Conservation (phyloP, 1,284 basidiomycete species). For the Leccinum pachyderme region DNA sequence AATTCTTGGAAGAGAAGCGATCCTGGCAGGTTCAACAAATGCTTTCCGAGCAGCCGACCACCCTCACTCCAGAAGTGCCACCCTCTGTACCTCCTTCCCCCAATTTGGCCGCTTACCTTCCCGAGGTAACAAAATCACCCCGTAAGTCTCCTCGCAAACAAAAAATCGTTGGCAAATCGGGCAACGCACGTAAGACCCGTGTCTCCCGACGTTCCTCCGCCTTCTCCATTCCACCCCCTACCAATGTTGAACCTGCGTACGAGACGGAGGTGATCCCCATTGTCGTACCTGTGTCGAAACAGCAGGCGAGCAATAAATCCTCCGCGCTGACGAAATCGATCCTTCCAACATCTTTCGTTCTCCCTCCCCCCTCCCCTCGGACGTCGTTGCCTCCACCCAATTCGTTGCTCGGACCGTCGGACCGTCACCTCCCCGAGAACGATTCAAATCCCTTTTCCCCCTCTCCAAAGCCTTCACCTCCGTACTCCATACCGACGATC, state of each 20-base stretch:
- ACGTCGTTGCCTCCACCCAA: constrained; percentile 47
- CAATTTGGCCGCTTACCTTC: constrained; percentile 19
- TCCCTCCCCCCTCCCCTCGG: constrained; percentile 70
- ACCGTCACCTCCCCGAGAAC: constrained; percentile 10
- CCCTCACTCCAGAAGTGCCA: constrained; percentile 32
- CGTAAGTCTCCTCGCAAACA: constrained; percentile 41
- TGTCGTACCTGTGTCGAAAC: constrained; percentile 29
- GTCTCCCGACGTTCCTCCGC: constrained; percentile 45
- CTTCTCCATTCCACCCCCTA: constrained; percentile 33
- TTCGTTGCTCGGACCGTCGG: constrained; percentile 17
- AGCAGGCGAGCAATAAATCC: constrained; percentile 23
- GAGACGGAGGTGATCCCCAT: constrained; percentile 66
- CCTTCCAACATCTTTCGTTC: constrained; percentile 62
- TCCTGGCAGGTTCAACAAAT: constrained; percentile 63
- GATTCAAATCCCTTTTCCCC: background rate
- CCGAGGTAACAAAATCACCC: constrained; percentile 35
- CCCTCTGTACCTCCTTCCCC: constrained; percentile 13
- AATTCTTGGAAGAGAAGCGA: constrained; percentile 65
- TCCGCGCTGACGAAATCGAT: constrained; percentile 33
- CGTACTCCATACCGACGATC: constrained; percentile 14
- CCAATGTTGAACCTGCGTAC: constrained; percentile 50
- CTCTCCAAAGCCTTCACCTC: background rate
- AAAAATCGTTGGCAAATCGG: constrained; percentile 39
- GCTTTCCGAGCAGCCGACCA: constrained; percentile 54
- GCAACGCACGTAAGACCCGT: constrained; percentile 43